Conservation (phyloP, 2,329 filamentous ascomycete species). For the Fusarium coicis region DNA sequence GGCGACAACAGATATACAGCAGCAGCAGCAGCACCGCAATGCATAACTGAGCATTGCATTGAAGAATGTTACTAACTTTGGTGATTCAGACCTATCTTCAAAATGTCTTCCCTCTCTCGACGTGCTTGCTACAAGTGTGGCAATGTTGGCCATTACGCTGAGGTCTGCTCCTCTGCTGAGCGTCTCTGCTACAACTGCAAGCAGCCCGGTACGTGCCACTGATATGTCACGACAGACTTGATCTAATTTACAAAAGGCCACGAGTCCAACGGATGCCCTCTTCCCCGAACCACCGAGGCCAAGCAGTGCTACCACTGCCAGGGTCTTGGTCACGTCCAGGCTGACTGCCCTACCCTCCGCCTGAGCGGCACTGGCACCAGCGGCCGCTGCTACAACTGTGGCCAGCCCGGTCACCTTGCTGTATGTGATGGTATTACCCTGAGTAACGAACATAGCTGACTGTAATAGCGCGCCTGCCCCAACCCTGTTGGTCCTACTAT, state of each 20-base stretch:
- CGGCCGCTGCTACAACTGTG: conserved; percentile 97
- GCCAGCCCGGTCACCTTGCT: conserved; percentile 90
- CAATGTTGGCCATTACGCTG: conserved; percentile 82
- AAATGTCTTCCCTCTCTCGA: conserved; percentile 83
- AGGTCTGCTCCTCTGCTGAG: conserved; percentile 98
- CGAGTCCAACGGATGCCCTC: conserved; percentile 97
- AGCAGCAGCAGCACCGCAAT: neutral
- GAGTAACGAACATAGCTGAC: conserved; percentile 24
- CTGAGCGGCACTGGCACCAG: conserved; percentile 84
- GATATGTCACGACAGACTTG: neutral
- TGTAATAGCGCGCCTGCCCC: conserved; percentile 79
- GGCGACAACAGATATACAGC: neutral
- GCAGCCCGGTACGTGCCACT: conserved; percentile 71
- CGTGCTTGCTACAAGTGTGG: conserved; percentile 87
- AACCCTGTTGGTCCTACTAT: conserved; percentile 72
- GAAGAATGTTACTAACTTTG: conserved; percentile 13
- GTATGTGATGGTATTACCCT: conserved; percentile 60
- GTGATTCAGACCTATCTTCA: conserved; percentile 44
- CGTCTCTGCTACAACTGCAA: conserved; percentile 99
- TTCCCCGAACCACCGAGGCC: conserved; percentile 95
- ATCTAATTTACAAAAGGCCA: conserved; percentile 66
- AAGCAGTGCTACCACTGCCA: conserved; percentile 99
- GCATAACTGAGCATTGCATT: neutral
- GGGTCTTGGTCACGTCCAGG: conserved; percentile 97
- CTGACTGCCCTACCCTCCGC: conserved; percentile 96